Base-by-base conservation (phyloP, 2,329 filamentous ascomycete species). In the Fusarium ramigenum region DNA sequence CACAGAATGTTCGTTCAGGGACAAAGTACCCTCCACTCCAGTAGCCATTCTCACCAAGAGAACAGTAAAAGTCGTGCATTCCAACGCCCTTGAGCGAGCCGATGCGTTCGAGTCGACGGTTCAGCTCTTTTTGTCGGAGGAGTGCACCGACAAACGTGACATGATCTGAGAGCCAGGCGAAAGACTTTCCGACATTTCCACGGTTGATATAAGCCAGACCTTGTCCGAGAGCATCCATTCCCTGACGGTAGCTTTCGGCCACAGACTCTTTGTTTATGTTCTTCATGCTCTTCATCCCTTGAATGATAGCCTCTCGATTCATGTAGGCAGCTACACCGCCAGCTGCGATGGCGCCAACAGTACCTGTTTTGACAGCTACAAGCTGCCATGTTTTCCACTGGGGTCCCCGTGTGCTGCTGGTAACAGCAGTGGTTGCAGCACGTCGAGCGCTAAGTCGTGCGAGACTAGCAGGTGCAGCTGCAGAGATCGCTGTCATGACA, bases 71-170 rank as follows among this genome's bases (percentile, higher is more conserved):
- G 78, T 96, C 92, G 23, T 89, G 88, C 74, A 94, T 90, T 0
- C 92, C 92, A 2, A 97, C 85, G 1, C 88, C 89, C 49, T 89
- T 87, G 3, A 92, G 85, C 4, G 85, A 81, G 0, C 88, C 87
- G 57, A 95, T 84, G 60, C 89, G 85, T 66, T 89, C 87, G 6
- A 97, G 84, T 21, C 95, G 87, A 47, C 88, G 87, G 62, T 88
- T 89, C 69, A 97, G 83, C 76, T 96, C 93, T 39, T 92, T 90
- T 21, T 90, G 90, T 60, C 93, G 91, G 73, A 94, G 88, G 5
- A 97, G 86, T 50, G 93, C 92, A 0, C 94, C 93, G 3, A 97
- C 92, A 77, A 97, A 97, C 40, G 94, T 93, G 58, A 97, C 89
- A 80, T 97, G 95, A 21, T 92, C 93, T 0, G 92, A 91, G 8